These are phyloP conservation scores for Hemileia vastatrix DNA, from an alignment of 1,284 basidiomycete genomes.

Conservation along the genomic window DNA sequence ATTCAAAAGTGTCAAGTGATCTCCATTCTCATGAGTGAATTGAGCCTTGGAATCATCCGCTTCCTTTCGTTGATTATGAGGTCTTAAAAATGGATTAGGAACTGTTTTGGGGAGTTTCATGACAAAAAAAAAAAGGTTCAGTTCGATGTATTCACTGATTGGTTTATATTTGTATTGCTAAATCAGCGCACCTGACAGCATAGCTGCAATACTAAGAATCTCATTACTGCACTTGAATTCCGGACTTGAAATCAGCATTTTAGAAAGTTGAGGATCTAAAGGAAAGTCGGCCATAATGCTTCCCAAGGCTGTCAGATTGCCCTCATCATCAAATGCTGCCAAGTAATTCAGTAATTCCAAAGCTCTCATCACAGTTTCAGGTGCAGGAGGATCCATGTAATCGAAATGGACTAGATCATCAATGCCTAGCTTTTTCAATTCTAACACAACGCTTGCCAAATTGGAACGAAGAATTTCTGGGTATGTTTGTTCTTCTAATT, in stretches of 20 bases:
- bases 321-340: constrained; percentile 86
- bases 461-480: constrained; percentile 70
- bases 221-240: constrained; percentile 96
- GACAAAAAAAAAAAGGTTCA: not conserved
- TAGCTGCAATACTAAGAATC: constrained; percentile 85
- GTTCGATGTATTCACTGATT: not conserved
- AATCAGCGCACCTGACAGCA: constrained; percentile 66
- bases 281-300: constrained; percentile 96
- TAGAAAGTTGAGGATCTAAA: constrained; percentile 90
- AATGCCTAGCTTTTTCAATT: constrained; percentile 81
- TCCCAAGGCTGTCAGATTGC: constrained; percentile 77
- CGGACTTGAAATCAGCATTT: constrained; percentile 86
- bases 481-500: constrained; percentile 91
- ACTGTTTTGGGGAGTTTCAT: constrained; percentile 51
- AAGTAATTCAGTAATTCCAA: constrained; percentile 89
- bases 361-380: constrained; percentile 96
- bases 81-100: constrained; percentile 86
- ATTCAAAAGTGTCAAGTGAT: constrained; percentile 89
- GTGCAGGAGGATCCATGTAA: constrained; percentile 93
- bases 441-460: constrained; percentile 83
- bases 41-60: constrained; percentile 84
- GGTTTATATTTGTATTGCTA: not conserved
- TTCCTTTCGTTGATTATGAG: constrained; percentile 73
- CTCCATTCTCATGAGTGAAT: constrained; percentile 84
- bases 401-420: constrained; percentile 65